Base-by-base conservation (phyloP, 345 rosid genomes). In the Moricandia moricandioides region DNA sequence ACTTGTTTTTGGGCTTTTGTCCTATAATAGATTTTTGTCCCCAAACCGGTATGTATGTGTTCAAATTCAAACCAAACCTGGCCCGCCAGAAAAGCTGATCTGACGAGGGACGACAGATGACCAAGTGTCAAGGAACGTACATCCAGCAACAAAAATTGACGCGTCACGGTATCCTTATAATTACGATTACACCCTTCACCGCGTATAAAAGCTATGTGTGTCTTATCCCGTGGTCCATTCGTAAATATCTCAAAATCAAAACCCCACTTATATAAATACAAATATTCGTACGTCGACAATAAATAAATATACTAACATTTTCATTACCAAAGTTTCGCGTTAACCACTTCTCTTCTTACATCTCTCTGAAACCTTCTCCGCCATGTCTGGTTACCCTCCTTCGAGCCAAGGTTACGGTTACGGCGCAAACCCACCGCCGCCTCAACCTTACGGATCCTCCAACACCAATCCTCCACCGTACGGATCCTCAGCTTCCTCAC, bases 351-450 rank as follows among this genome's bases (percentile, higher is more conserved):
- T 62, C 18, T 35, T 65, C 16, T 26, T 57, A n/a, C n/a, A n/a
- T n/a, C n/a, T n/a, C n/a, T n/a, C n/a, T n/a, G n/a, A n/a, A n/a
- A n/a, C 31, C 4, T 33, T 33, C 24, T 52, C 26, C 39, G 39
- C 39, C 69, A 78, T 78, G 81, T 49, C 81, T 72, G 81, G 81
- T 72, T 78, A 78, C 8, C 76, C 81, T 58, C 65, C 83, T 84
- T 7, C 72, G 60, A 21, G 76, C 65, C 76, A 82, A 67, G 77
- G 73, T 49, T 72, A 71, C 57, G 83, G 77, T n/a, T 77, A 84
- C 75, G 76, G 86, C 9, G 66, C 67, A 0, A 73, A 73, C 0
- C 82, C 87, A 8, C 81, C 81, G 29, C 86, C 86, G 2, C 62
- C 68, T 47, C 81, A 84, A 65, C 85, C 84, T 3, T 77, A 12